phyloP scores from a whole-genome alignment of 106 monocot species.

The Dendrobium catenatum region DNA sequence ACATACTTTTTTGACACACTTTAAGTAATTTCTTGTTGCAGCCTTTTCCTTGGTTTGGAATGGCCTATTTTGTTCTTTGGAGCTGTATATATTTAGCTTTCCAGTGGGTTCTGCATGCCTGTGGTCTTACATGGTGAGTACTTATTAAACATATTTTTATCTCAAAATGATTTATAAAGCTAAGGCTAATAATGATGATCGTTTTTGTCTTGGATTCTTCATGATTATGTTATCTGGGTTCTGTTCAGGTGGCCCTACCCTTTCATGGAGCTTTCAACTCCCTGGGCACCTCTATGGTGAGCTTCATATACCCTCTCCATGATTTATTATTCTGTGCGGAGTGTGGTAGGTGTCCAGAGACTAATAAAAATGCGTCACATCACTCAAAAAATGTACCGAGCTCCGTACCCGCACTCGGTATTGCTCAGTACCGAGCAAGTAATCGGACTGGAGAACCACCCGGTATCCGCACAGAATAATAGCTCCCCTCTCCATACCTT shows the following conservation, averaged over 20 bases:
- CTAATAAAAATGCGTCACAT: too few species aligned
- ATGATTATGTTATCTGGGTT: neutral
- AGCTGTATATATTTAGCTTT: conserved; percentile 67
- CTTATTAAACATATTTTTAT: too few species aligned
- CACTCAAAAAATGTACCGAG: too few species aligned
- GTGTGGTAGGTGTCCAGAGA: too few species aligned
- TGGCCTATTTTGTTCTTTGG: conserved; percentile 85
- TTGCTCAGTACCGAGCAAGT: too few species aligned
- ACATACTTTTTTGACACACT: neutral
- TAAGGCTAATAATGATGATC: too few species aligned
- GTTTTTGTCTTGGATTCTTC: too few species aligned
- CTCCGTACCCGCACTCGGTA: too few species aligned
- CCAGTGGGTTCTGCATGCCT: conserved; percentile 87
- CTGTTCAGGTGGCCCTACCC: conserved; percentile 87
- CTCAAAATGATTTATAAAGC: too few species aligned
- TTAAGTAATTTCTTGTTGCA: conserved; percentile 21
- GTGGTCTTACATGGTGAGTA: conserved; percentile 75
- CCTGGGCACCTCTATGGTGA: conserved; percentile 78
- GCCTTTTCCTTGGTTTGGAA: conserved; percentile 84
- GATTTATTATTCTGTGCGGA: too few species aligned
- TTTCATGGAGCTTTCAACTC: conserved; percentile 69
- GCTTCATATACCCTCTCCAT: neutral
- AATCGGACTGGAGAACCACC: too few species aligned
- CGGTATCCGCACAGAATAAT: too few species aligned
- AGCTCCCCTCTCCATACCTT: neutral